Base-by-base conservation (phyloP, 1,284 basidiomycete species). In the Microbotryum saponariae region DNA sequence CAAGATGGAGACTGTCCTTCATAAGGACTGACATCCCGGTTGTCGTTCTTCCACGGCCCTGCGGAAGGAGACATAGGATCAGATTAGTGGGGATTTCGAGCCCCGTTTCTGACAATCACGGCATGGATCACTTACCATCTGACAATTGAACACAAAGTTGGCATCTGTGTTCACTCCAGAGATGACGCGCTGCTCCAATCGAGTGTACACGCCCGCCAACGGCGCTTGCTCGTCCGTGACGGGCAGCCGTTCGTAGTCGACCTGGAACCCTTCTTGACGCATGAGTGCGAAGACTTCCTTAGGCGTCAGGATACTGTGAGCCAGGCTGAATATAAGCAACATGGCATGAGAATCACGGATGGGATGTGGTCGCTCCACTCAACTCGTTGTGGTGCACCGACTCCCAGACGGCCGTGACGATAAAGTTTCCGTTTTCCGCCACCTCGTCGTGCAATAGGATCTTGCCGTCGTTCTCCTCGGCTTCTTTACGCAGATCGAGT, bases 151-250 rank as follows among this genome's bases (percentile, higher is more conserved):
- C 27, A 59, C 62, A 31, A 63, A 55, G 8, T 45, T 31, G 7
- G 64, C 46, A 23, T 54, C 86, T 85, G 2, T 84, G 82, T 1
- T 82, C 81, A 54, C 81, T 77, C 1, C 81, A 75, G 49, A 90
- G 75, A 79, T 81, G 6, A 96, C 82, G 25, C 91, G 83, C 42
- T 84, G 81, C 33, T 93, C 80, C 50, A 97, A 79, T 59, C 87
- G 84, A 44, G 82, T 84, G 37, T 96, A 81, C 7, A 90, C 89
- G 47, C 81, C 86, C 0, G 92, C 93, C 18, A 97, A 69, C 3
- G 93, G 92, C 0, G 92, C 91, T 78, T 94, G 92, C 75, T 97
- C 92, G 72, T 97, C 93, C 16, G 91, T 97, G 42, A 74, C 90
- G 91, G 73, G 92, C 86, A 55, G 91, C 21, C 91, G 85, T 58